phyloP scores from a whole-genome alignment of 148 eudicot species.

The Rhododendron henanense region DNA sequence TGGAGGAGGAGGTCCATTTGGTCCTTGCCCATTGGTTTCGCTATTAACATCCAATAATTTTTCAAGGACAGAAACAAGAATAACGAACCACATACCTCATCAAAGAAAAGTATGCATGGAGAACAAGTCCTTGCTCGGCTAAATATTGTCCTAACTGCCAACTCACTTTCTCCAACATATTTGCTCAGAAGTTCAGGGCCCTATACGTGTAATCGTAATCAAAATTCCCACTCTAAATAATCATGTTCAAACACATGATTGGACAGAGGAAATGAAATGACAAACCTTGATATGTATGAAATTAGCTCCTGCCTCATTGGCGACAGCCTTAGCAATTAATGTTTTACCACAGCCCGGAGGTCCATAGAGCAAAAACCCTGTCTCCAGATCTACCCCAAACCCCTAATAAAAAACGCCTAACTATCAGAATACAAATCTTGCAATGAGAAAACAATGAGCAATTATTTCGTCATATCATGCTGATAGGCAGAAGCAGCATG shows the following conservation, averaged over 20 bases:
- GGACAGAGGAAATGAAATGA: background rate
- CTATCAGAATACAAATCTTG: background rate
- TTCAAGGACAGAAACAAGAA: background rate
- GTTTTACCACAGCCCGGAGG: conserved; percentile 98
- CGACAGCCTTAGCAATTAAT: conserved; percentile 92
- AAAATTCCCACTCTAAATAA: background rate
- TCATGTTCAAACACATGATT: background rate
- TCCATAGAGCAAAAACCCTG: conserved; percentile 86
- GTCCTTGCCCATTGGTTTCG: background rate
- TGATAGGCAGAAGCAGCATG: background rate
- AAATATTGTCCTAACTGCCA: conserved; percentile 69
- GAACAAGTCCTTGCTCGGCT: conserved; percentile 85
- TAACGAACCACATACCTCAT: conserved; percentile 50
- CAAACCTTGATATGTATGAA: conserved; percentile 87
- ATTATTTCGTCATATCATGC: background rate
- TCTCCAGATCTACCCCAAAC: conserved; percentile 56
- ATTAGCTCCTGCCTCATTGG: conserved; percentile 86
- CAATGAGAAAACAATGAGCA: background rate
- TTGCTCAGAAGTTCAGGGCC: conserved; percentile 89
- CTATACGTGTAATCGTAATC: conserved; percentile 24
- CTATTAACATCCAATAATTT: background rate
- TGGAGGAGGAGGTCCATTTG: background rate
- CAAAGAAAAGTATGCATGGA: conserved; percentile 93
- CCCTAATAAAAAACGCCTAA: conserved; percentile 28
- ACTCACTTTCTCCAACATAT: conserved; percentile 91